These are phyloP conservation scores for Amanita fuliginea DNA, from an alignment of 768 basidiomycete species.

Conservation along the genomic window DNA sequence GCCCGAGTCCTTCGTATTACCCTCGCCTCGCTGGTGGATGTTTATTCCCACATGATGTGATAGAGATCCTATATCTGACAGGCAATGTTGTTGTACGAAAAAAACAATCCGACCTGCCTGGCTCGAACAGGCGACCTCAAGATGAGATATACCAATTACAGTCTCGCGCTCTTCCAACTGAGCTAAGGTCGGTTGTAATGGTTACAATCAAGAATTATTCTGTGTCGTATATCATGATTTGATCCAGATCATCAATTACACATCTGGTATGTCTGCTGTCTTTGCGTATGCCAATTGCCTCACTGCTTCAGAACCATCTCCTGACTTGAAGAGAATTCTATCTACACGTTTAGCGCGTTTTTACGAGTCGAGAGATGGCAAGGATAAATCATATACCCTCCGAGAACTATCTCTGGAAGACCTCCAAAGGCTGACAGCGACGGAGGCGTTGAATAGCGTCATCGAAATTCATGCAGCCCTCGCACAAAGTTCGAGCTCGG, in stretches of 20 bases:
- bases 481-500: constrained; percentile 6
- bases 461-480: constrained; percentile 36
- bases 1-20: too few relatives aligned
- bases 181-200: constrained; percentile 28
- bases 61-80: too few relatives aligned
- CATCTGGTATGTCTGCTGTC: neutral
- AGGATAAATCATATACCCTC: constrained; percentile 5
- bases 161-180: constrained; percentile 43
- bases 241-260: neutral
- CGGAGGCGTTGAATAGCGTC: constrained; percentile 40
- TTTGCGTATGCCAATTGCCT: neutral
- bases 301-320: constrained; percentile 6
- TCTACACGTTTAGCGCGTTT: constrained; percentile 28
- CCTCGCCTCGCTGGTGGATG: too few relatives aligned
- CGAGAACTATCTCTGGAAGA: constrained; percentile 22
- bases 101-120: constrained; percentile 41
- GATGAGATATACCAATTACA: constrained; percentile 32
- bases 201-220: neutral
- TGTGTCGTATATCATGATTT: neutral
- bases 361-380: constrained; percentile 16
- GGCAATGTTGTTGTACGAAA: too few relatives aligned
- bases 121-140: constrained; percentile 54
- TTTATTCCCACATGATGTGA: too few relatives aligned
- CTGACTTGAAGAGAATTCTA: constrained; percentile 26
- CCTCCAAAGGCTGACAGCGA: constrained; percentile 42